Percentiles rank a stretch among this genome's conserved stretches.
These are phyloP conservation scores for Aspergillus aculeatinus DNA, from an alignment of 2,329 filamentous ascomycete genomes.

Conservation along the genomic window DNA sequence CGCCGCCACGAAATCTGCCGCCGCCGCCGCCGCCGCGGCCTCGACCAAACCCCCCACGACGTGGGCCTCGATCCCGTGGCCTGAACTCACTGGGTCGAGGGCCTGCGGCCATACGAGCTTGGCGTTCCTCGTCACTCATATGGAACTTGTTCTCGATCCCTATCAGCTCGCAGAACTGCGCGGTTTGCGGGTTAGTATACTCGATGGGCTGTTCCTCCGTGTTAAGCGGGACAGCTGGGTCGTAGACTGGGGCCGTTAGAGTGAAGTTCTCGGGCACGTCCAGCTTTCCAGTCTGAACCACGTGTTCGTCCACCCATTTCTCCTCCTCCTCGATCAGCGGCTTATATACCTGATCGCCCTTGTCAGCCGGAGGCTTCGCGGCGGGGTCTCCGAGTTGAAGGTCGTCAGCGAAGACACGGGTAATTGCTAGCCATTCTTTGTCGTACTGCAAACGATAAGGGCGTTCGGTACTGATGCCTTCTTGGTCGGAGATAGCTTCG, in stretches of 20 bases:
- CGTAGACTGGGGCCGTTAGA: constrained; percentile 71
- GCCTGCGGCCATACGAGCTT: constrained; percentile 57
- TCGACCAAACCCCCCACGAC: constrained; percentile 20
- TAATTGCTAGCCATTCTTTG: constrained; percentile 93
- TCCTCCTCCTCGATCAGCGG: constrained; percentile 68
- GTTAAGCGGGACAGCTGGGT: constrained; percentile 56
- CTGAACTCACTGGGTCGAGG: constrained; percentile 47
- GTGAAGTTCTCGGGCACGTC: constrained; percentile 75
- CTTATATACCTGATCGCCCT: constrained; percentile 67
- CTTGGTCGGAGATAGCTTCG: constrained; percentile 45
- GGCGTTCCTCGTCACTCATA: constrained; percentile 68
- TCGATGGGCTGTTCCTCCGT: constrained; percentile 68
- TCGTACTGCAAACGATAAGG: constrained; percentile 75
- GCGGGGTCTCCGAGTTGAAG: constrained; percentile 63
- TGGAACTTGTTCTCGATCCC: constrained; percentile 75
- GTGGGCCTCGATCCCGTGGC: constrained; percentile 13
- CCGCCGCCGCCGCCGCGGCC: constrained; percentile 22
- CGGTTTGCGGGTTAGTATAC: constrained; percentile 84
- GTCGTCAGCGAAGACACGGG: constrained; percentile 70
- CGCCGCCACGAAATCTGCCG: constrained; percentile 23
- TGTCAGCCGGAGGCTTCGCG: constrained; percentile 56
- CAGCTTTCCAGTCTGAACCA: constrained; percentile 64
- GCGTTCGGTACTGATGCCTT: constrained; percentile 26
- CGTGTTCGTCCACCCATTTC: constrained; percentile 76
- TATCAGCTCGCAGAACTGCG: constrained; percentile 74